These are phyloP conservation scores for Podospora appendiculata DNA, from an alignment of 495 filamentous ascomycete genomes.

Conservation along the genomic window DNA sequence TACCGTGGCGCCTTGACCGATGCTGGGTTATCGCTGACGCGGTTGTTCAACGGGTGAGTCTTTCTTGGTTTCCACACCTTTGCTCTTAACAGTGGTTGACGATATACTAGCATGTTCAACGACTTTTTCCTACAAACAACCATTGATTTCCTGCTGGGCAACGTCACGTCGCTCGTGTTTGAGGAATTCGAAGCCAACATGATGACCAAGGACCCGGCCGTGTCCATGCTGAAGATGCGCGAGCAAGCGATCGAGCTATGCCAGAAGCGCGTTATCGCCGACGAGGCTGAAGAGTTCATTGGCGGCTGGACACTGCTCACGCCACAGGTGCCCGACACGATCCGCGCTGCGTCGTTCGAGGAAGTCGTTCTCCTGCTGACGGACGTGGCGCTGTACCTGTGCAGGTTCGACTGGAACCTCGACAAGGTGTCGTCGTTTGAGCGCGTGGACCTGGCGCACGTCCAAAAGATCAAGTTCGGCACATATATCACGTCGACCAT, in stretches of 20 bases:
- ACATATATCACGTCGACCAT: constrained; percentile 86
- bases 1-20: constrained; percentile 91
- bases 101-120: constrained; percentile 68
- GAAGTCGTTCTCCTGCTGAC: constrained; percentile 84
- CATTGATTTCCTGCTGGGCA: constrained; percentile 91
- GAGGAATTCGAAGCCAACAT: constrained; percentile 86
- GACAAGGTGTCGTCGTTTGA: constrained; percentile 90
- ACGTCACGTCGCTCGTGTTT: constrained; percentile 73
- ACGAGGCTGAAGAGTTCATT: constrained; percentile 73
- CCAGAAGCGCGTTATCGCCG: constrained; percentile 74
- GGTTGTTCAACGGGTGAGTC: constrained; percentile 53
- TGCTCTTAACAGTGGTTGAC: constrained; percentile 2
- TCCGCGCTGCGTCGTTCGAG: constrained; percentile 67
- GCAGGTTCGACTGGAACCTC: constrained; percentile 83
- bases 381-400: constrained; percentile 74
- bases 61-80: not conserved
- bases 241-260: constrained; percentile 84
- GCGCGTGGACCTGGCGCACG: constrained; percentile 66
- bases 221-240: constrained; percentile 74
- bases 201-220: constrained; percentile 78
- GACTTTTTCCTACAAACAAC: constrained; percentile 93
- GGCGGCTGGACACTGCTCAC: constrained; percentile 75
- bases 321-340: constrained; percentile 46
- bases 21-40: constrained; percentile 74
- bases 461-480: constrained; percentile 64